Percentiles rank a stretch among this genome's conserved stretches.
Evolutionary conservation across 345 rosid genomes (phyloP).

Genomic region (Abelmoschus esculentus): DNA sequence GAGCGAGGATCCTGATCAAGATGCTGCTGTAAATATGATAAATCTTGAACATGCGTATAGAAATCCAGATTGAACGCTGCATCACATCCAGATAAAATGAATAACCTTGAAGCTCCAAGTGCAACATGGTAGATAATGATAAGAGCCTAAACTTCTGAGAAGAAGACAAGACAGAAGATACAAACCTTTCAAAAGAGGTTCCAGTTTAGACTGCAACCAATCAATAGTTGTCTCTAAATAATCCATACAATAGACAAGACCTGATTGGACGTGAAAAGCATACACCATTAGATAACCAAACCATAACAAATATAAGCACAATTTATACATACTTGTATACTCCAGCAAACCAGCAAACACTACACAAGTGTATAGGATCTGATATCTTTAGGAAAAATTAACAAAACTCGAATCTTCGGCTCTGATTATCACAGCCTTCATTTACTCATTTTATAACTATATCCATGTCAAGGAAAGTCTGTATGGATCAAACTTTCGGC

Average conservation of each 20-base stretch:
- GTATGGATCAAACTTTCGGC: background rate
- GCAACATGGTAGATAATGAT: no score
- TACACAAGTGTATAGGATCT: background rate
- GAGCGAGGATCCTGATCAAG: constrained; percentile 79
- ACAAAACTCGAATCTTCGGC: background rate
- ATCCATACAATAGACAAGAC: constrained; percentile 84
- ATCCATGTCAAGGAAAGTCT: constrained; percentile 35
- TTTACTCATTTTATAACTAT: constrained; percentile 34
- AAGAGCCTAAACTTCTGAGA: background rate
- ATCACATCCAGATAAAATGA: constrained; percentile 15
- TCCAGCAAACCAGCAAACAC: background rate
- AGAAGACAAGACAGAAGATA: background rate
- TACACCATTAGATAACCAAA: background rate
- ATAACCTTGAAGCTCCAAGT: no score
- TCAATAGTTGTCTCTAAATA: constrained; percentile 79
- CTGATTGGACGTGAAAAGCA: constrained; percentile 25
- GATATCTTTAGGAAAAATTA: background rate
- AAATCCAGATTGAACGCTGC: constrained; percentile 81
- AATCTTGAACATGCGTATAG: constrained; percentile 83
- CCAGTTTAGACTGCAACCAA: constrained; percentile 75
- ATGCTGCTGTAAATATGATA: constrained; percentile 59
- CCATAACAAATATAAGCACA: background rate
- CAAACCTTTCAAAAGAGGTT: constrained; percentile 78
- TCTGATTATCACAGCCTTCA: background rate
- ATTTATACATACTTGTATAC: background rate